phyloP scores from a whole-genome alignment of 441 rosid genomes.

The Monsonia emarginata region DNA sequence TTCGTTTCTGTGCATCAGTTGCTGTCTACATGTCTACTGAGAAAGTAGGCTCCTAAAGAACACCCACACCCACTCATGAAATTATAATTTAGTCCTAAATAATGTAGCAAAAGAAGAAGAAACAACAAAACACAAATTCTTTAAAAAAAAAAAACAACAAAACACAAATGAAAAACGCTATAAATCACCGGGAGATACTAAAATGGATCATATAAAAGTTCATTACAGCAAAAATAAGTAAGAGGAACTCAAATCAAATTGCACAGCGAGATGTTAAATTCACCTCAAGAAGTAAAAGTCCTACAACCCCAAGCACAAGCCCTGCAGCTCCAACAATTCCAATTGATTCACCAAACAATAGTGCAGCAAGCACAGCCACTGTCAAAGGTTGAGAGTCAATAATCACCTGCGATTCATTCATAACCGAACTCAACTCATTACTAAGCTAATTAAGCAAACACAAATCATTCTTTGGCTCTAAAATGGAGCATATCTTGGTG shows the following conservation, averaged over 20 bases:
- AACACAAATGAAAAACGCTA: not conserved
- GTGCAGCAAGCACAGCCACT: constrained; percentile 75
- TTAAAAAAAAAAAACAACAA: not conserved
- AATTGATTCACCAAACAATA: constrained; percentile 73
- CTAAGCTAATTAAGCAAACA: not conserved
- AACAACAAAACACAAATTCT: not conserved
- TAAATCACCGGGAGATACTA: not conserved
- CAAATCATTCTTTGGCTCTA: not conserved
- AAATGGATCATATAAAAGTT: not conserved
- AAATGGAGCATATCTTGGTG: not conserved
- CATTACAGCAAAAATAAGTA: not conserved
- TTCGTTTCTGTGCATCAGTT: not conserved
- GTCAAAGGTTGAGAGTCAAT: constrained; percentile 88
- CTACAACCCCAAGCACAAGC: constrained; percentile 65
- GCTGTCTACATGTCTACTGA: not conserved
- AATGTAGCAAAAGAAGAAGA: not conserved
- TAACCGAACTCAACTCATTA: not conserved
- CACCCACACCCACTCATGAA: not conserved
- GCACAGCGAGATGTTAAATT: not conserved
- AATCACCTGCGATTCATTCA: constrained; percentile 46
- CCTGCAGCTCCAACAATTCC: constrained; percentile 73
- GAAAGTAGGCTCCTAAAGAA: not conserved
- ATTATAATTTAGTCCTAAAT: not conserved
- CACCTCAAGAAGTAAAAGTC: constrained; percentile 87
- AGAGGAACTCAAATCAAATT: not conserved